phyloP scores from a whole-genome alignment of 192 early-diverging fungal genomes.

The Coemansia sp. region DNA sequence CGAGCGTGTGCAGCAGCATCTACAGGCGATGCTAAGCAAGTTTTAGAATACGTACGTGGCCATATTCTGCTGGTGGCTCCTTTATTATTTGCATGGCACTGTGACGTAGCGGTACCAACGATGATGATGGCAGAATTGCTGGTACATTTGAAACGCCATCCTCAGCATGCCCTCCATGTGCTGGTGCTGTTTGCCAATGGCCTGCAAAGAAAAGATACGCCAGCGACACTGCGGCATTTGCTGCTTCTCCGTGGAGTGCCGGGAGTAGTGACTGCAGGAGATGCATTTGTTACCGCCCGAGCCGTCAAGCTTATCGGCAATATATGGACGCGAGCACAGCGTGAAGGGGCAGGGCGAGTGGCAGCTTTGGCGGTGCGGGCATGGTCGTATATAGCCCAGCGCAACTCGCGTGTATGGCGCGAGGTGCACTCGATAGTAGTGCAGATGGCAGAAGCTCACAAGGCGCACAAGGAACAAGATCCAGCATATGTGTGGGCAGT shows the following conservation, averaged over 20 bases:
- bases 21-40: too few relatives aligned
- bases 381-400: constrained; percentile 20
- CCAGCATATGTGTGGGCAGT: constrained; percentile 34
- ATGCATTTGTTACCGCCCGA: constrained; percentile 29
- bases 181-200: constrained; percentile 23
- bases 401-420: constrained; percentile 37
- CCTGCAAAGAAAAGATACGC: constrained; percentile 11
- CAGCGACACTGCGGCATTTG: constrained; percentile 11
- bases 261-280: constrained; percentile 13
- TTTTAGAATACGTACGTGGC: too few relatives aligned
- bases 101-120: background rate
- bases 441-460: constrained; percentile 28
- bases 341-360: constrained; percentile 6
- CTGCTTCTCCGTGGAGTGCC: constrained; percentile 19
- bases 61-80: constrained; percentile 19
- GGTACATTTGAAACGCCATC: background rate
- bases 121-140: constrained; percentile 11
- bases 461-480: constrained; percentile 3
- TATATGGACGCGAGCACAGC: constrained; percentile 11
- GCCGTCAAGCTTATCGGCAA: constrained; percentile 20
- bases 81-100: constrained; percentile 18
- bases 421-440: constrained; percentile 22
- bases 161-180: constrained; percentile 4
- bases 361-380: constrained; percentile 27
- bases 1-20: too few relatives aligned